Conservation (phyloP, 768 basidiomycete genomes). For the Amanita rubescens region DNA sequence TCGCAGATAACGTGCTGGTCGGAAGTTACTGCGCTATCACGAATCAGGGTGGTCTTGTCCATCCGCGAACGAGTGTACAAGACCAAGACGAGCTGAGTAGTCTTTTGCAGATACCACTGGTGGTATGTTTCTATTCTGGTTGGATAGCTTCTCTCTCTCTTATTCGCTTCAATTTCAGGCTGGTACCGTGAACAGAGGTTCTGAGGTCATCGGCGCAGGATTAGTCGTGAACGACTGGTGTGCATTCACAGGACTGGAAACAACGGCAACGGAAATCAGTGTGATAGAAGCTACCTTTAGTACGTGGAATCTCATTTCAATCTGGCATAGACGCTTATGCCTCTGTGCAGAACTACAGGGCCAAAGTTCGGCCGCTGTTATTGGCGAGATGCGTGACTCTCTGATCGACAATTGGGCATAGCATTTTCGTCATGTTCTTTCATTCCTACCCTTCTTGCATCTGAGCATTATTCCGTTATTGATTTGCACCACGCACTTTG, state of each 20-base stretch:
- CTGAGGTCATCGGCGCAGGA: constrained; percentile 95
- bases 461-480: background rate
- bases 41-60: constrained; percentile 96
- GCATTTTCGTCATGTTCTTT: background rate
- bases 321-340: background rate
- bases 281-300: constrained; percentile 98
- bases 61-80: constrained; percentile 94
- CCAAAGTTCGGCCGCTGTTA: constrained; percentile 72
- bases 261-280: constrained; percentile 98
- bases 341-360: constrained; percentile 70
- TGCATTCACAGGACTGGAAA: constrained; percentile 98
- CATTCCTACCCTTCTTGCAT: background rate
- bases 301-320: constrained; percentile 33
- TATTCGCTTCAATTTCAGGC: constrained; percentile 43
- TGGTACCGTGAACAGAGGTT: constrained; percentile 97
- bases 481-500: background rate
- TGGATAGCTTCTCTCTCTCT: background rate
- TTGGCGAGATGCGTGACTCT: constrained; percentile 87
- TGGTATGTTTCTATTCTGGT: constrained; percentile 51
- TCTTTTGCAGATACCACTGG: constrained; percentile 88
- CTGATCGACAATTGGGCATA: constrained; percentile 92
- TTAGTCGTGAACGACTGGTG: constrained; percentile 99
- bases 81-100: constrained; percentile 97
- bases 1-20: constrained; percentile 95
- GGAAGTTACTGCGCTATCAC: constrained; percentile 93